Evolutionary conservation across 768 basidiomycete genomes (phyloP).

Genomic region (Xerocomellus amylosporus): DNA sequence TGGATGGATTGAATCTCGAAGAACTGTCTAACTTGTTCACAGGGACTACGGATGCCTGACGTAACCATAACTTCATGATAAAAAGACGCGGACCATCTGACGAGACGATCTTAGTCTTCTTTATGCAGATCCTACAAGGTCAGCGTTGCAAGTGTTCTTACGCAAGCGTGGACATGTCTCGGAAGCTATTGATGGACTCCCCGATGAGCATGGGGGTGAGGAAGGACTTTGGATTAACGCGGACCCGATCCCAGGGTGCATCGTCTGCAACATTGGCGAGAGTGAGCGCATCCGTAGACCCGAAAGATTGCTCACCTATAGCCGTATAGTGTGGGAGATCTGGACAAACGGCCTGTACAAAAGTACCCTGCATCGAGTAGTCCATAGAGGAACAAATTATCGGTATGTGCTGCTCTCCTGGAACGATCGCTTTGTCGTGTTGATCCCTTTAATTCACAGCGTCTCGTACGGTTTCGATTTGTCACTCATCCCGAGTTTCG

Average conservation of each 20-base stretch:
- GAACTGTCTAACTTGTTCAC: slow-evolving; percentile 10
- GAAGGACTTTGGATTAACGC: slow-evolving; percentile 79
- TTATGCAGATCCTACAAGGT: slow-evolving; percentile 75
- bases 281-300: slow-evolving; percentile 47
- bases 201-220: slow-evolving; percentile 51
- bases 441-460: slow-evolving; percentile 34
- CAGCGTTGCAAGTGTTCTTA: slow-evolving; percentile 81
- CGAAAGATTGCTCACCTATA: not conserved
- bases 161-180: slow-evolving; percentile 38
- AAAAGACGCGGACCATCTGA: slow-evolving; percentile 4
- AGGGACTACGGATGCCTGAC: slow-evolving; percentile 93
- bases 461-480: slow-evolving; percentile 57
- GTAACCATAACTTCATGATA: slow-evolving; percentile 37
- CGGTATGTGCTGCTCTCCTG: slow-evolving; percentile 27
- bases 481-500: not conserved
- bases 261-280: slow-evolving; percentile 92
- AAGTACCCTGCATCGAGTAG: slow-evolving; percentile 86
- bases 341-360: slow-evolving; percentile 88
- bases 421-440: not conserved
- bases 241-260: slow-evolving; percentile 76
- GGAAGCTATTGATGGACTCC: slow-evolving; percentile 35
- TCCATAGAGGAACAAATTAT: slow-evolving; percentile 75
- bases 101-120: slow-evolving; percentile 58
- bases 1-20: not conserved
- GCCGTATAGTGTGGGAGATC: slow-evolving; percentile 78